Conservation (phyloP, 495 filamentous ascomycete genomes). For the Penicillium waksmanii region DNA sequence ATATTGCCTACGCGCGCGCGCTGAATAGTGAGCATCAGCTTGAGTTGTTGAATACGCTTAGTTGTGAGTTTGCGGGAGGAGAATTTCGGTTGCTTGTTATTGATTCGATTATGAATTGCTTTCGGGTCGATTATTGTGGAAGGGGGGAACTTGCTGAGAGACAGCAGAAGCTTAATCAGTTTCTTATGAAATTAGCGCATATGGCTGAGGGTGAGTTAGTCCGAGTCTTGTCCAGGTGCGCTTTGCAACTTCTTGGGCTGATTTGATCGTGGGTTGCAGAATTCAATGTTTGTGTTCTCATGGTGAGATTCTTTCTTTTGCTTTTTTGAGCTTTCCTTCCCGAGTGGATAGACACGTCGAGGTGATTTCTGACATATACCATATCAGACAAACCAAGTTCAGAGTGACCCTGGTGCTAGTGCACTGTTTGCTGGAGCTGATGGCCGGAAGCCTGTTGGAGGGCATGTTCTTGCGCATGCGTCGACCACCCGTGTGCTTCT, state of each 20-base stretch:
- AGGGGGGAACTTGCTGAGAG: slow-evolving; percentile 77
- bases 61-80: slow-evolving; percentile 66
- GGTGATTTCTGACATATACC: neutral
- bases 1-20: slow-evolving; percentile 73
- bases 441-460: slow-evolving; percentile 74
- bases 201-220: slow-evolving; percentile 66
- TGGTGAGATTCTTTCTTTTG: slow-evolving; percentile 49
- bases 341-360: too few species aligned
- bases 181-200: slow-evolving; percentile 69
- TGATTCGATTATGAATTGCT: slow-evolving; percentile 80
- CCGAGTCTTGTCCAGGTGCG: neutral
- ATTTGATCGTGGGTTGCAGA: slow-evolving; percentile 44
- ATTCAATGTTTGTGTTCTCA: slow-evolving; percentile 77
- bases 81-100: slow-evolving; percentile 75
- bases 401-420: slow-evolving; percentile 79
- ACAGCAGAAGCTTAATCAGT: slow-evolving; percentile 75
- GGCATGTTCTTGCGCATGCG: slow-evolving; percentile 80
- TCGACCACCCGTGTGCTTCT: slow-evolving; percentile 75
- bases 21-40: slow-evolving; percentile 78
- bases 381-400: slow-evolving; percentile 73
- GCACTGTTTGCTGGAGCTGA: slow-evolving; percentile 80
- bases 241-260: neutral
- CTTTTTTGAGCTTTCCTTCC: neutral
- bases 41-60: slow-evolving; percentile 69
- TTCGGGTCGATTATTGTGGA: slow-evolving; percentile 74